A percentile compares a stretch with the other conserved stretches of the same genome.
Conservation (phyloP, 768 basidiomycete species). For the Leucocoprinus leucothites region DNA sequence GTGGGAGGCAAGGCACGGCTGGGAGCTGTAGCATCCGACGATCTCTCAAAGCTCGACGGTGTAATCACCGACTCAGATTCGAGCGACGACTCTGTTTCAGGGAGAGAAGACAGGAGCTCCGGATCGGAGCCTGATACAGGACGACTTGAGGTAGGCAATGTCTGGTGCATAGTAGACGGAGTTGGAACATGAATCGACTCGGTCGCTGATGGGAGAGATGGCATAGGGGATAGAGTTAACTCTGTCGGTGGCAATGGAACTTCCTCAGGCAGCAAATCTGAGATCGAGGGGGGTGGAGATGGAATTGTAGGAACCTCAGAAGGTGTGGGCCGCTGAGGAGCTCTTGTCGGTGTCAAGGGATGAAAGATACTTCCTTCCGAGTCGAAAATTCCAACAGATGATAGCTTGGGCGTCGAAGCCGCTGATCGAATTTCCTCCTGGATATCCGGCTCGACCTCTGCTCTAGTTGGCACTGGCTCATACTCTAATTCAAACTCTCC, state of each 20-base stretch:
- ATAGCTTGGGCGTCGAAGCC: constrained; percentile 8
- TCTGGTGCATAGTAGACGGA: constrained; percentile 28
- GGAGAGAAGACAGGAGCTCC: constrained; percentile 14
- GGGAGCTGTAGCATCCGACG: constrained; percentile 1
- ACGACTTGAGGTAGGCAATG: constrained; percentile 10
- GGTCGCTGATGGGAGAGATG: constrained; percentile 24
- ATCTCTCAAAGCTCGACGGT: constrained; percentile 2
- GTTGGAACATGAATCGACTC: constrained; percentile 37
- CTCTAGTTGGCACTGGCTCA: background rate
- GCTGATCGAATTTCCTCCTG: background rate
- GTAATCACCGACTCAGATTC: constrained; percentile 3
- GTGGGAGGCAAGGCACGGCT: background rate
- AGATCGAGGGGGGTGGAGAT: constrained; percentile 25
- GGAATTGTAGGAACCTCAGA: constrained; percentile 24
- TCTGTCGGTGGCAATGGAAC: constrained; percentile 22
- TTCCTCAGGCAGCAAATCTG: constrained; percentile 25
- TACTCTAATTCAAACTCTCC: background rate
- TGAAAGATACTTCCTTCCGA: constrained; percentile 3
- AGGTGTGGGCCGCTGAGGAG: background rate
- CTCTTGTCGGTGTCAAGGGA: constrained; percentile 18
- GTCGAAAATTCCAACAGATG: constrained; percentile 5
- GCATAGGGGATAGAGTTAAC: constrained; percentile 14
- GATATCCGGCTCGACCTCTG: background rate
- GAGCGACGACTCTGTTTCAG: background rate
- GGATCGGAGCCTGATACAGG: background rate